Base-by-base conservation (phyloP, 306 rosid genomes). In the Vicia faba region DNA sequence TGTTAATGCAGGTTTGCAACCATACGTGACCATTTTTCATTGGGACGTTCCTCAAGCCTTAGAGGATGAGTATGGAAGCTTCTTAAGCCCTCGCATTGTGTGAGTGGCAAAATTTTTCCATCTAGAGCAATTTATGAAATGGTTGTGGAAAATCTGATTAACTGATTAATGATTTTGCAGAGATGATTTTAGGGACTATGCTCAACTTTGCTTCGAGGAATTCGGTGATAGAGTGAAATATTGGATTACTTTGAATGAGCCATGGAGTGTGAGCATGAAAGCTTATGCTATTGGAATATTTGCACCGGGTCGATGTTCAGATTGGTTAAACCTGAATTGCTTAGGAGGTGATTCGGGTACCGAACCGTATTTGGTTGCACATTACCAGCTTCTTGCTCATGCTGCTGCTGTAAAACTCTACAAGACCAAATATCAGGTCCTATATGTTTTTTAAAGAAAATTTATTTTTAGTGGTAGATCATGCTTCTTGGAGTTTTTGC, bases 201-300 rank as follows among this genome's bases (percentile, higher is more conserved):
- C 36, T 5, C 8, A 31, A 6, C 36, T 31, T 31, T 31, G 36
- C 36, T 31, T 31, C 36, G n/a, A 41, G 7, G 68, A 71, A 63
- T 86, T 79, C 41, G 91, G 91, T 4, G 70, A 81, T 0, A 55
- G 78, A 4, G 88, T 86, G 29, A 81, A 83, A 67, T 50, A 71
- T 1, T 86, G 91, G 86, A 77, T 79, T 15, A 86, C 86, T 0
- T 35, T 81, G 2, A 86, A 86, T 28, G 91, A 83, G 61, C 86
- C 86, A 39, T 12, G 4, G 12, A 63, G 13, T 13, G 41, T 0
- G 3, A 74, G 55, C 18, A 7, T 1, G 2, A 39, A 11, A 43
- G 84, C 77, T 1, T 80, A 74, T 77, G 84, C 68, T 16, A 2
- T 0, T 0, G 81, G 83, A 3, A 1, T 1, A 0, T 7, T 48